A percentile compares a stretch with the other conserved stretches of the same genome.
Evolutionary conservation across 768 basidiomycete species (phyloP).

Genomic region (Hericium erinaceus): DNA sequence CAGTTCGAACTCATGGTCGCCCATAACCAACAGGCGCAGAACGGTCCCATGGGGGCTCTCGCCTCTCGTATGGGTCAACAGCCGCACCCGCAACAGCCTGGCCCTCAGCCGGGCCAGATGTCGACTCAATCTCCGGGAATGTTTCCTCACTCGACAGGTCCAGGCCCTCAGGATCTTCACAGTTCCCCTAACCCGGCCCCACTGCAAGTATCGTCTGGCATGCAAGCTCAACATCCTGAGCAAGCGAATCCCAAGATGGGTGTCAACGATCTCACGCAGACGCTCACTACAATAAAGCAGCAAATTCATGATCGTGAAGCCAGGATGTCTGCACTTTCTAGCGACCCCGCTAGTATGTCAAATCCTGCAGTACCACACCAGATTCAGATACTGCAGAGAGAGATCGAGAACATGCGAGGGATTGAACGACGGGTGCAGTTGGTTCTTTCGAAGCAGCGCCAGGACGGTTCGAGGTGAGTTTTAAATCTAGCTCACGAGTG

Average conservation of each 20-base stretch:
- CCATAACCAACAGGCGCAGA: not conserved
- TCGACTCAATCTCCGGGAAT: not conserved
- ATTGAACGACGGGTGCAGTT: not conserved
- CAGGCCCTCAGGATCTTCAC: not conserved
- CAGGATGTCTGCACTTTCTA: not conserved
- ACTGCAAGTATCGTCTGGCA: not conserved
- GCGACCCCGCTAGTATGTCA: not conserved
- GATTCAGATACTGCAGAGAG: not conserved
- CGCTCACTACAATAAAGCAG: not conserved
- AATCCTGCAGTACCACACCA: too few relatives aligned
- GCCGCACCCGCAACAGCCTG: not conserved
- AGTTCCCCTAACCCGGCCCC: not conserved
- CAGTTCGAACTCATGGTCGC: not conserved
- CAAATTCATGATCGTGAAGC: not conserved
- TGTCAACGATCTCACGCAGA: not conserved
- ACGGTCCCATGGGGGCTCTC: not conserved
- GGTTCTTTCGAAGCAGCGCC: not conserved
- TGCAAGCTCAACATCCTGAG: not conserved
- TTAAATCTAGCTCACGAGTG: too few relatives aligned
- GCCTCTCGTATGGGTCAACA: not conserved
- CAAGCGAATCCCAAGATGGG: not conserved
- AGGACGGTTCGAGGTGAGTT: not conserved
- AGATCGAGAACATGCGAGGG: not conserved
- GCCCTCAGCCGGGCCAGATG: not conserved
- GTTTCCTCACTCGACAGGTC: not conserved